Evolutionary conservation across 768 basidiomycete species (phyloP).

Genomic region (Gloeopeniophorella convolvens): DNA sequence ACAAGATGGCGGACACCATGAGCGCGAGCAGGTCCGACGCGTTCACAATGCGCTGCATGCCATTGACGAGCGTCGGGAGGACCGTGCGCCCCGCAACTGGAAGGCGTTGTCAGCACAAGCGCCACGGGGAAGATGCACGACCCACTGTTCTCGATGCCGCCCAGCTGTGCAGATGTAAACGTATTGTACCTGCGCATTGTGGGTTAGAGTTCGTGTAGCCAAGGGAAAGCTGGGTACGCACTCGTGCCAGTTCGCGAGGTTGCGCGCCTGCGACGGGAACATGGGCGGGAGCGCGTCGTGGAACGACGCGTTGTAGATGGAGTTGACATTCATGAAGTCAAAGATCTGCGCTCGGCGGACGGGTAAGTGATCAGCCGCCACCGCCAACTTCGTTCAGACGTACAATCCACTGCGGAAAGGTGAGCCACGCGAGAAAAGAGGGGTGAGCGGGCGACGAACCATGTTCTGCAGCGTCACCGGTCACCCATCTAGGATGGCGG

Average conservation of each 20-base stretch:
- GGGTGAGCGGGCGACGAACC: constrained; percentile 32
- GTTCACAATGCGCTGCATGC: constrained; percentile 47
- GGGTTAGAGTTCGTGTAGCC: no score
- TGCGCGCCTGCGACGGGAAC: constrained; percentile 47
- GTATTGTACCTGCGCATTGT: no score
- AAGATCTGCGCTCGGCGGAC: no score
- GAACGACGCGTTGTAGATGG: constrained; percentile 58
- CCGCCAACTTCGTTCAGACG: no score
- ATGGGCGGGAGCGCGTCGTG: constrained; percentile 37
- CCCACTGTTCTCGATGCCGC: constrained; percentile 63
- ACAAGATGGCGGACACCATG: constrained; percentile 53
- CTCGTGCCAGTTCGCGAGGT: constrained; percentile 71
- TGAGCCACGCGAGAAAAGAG: constrained; percentile 11
- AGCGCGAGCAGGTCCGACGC: constrained; percentile 48
- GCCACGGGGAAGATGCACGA: neutral
- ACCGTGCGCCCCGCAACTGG: constrained; percentile 64
- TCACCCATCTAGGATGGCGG: constrained; percentile 47
- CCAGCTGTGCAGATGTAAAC: constrained; percentile 45
- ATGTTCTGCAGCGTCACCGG: constrained; percentile 50
- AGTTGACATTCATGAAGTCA: constrained; percentile 70
- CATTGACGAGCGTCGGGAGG: constrained; percentile 50
- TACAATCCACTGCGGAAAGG: constrained; percentile 39
- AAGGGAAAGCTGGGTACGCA: no score
- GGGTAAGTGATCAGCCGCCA: no score
- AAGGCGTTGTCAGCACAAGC: constrained; percentile 5